These are phyloP conservation scores for Cucurbita maxima DNA, from an alignment of 306 rosid genomes.

Conservation along the genomic window DNA sequence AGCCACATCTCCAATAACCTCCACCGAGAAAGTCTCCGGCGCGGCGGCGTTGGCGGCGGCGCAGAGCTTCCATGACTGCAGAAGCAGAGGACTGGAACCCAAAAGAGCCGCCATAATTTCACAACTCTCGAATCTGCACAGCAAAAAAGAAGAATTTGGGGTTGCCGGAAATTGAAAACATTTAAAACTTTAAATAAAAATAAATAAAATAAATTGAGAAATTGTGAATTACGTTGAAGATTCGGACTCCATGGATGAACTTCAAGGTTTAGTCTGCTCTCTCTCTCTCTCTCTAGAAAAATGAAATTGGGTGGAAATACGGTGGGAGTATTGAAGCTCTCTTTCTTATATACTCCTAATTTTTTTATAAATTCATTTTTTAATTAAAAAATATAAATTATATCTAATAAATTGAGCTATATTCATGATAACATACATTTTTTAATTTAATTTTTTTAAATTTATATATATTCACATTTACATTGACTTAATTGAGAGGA, in stretches of 20 bases:
- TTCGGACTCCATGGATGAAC: not conserved
- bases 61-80: constrained; percentile 75
- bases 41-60: constrained; percentile 25
- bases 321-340: not conserved
- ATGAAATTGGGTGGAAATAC: not conserved
- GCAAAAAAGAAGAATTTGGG: not conserved
- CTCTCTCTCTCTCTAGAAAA: not conserved
- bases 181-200: not conserved
- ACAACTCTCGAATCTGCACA: constrained; percentile 54
- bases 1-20: constrained; percentile 24
- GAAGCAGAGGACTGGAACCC: constrained; percentile 52
- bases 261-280: not conserved
- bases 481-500: too few species aligned
- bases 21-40: constrained; percentile 18
- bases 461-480: too few species aligned
- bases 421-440: too few species aligned
- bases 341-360: not conserved
- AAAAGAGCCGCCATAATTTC: constrained; percentile 55
- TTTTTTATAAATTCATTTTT: too few species aligned
- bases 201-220: not conserved
- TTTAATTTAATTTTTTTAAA: too few species aligned
- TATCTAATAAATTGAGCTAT: too few species aligned
- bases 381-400: too few species aligned
- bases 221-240: constrained; percentile 1
- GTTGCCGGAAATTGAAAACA: not conserved